Conservation (phyloP, 768 basidiomycete species). For the Candolleomyces eurysporus region DNA sequence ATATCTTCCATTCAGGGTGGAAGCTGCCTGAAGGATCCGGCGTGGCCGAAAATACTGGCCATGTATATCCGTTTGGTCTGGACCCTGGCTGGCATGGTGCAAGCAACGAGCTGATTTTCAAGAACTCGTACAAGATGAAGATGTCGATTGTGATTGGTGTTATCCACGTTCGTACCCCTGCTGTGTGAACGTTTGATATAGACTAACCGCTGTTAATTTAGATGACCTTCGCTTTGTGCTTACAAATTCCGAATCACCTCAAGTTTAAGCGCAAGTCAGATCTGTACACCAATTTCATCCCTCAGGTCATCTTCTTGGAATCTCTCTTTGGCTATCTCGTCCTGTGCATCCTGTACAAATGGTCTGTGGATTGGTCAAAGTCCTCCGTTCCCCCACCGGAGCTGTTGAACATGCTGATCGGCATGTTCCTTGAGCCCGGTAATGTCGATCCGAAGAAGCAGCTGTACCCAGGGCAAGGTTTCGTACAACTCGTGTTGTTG, state of each 20-base stretch:
- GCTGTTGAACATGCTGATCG: slow-evolving; percentile 92
- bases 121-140: slow-evolving; percentile 99
- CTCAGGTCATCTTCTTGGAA: slow-evolving; percentile 96
- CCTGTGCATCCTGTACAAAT: slow-evolving; percentile 94
- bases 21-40: slow-evolving; percentile 58
- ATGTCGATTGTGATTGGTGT: slow-evolving; percentile 97
- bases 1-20: slow-evolving; percentile 90
- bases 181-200: slow-evolving; percentile 4
- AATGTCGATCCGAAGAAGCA: slow-evolving; percentile 63
- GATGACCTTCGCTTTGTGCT: slow-evolving; percentile 98
- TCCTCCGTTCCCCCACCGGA: slow-evolving; percentile 75
- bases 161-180: slow-evolving; percentile 68
- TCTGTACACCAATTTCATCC: slow-evolving; percentile 93
- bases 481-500: slow-evolving; percentile 77
- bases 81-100: slow-evolving; percentile 96
- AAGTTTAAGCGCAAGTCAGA: slow-evolving; percentile 86
- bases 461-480: slow-evolving; percentile 85
- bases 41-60: slow-evolving; percentile 55
- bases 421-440: slow-evolving; percentile 94
- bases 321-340: slow-evolving; percentile 98
- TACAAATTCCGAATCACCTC: slow-evolving; percentile 94
- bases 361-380: slow-evolving; percentile 88
- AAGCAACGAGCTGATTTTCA: slow-evolving; percentile 88
- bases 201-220: slow-evolving; percentile 30
- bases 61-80: slow-evolving; percentile 88